A percentile compares a stretch with the other conserved stretches of the same genome.
phyloP scores from a whole-genome alignment of 371 early-diverging fungal genomes.

The Gilbertella persicaria region DNA sequence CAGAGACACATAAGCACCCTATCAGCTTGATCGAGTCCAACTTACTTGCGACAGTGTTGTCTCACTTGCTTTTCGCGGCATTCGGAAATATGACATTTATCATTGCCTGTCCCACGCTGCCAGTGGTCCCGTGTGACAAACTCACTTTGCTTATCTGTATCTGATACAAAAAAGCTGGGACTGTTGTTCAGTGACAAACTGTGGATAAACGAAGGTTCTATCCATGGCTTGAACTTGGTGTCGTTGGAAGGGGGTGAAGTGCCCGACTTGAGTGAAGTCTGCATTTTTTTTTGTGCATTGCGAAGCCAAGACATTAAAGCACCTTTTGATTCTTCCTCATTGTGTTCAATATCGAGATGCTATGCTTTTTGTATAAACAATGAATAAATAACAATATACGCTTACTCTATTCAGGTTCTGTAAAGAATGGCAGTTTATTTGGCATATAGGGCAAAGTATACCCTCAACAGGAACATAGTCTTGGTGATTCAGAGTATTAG shows the following conservation, averaged over 20 bases:
- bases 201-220: conserved; percentile 31
- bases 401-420: conserved; percentile 46
- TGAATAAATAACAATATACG: neutral
- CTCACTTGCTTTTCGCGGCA: conserved; percentile 44
- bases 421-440: conserved; percentile 42
- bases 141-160: conserved; percentile 30
- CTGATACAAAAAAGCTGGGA: conserved; percentile 40
- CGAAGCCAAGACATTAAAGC: conserved; percentile 49
- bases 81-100: conserved; percentile 41
- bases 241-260: conserved; percentile 9
- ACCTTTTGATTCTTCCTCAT: conserved; percentile 49
- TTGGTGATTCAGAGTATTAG: conserved; percentile 35
- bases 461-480: conserved; percentile 45
- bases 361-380: no score
- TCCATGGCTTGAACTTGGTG: conserved; percentile 29
- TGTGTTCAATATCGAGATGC: conserved; percentile 46
- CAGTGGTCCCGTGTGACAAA: conserved; percentile 56
- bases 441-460: conserved; percentile 60
- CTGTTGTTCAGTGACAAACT: conserved; percentile 18
- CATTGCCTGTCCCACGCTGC: conserved; percentile 50
- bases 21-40: neutral
- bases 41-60: conserved; percentile 52
- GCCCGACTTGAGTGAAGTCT: conserved; percentile 29
- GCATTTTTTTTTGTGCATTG: conserved; percentile 47
- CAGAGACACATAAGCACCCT: neutral